Conservation (phyloP, 306 rosid species). For the Psophocarpus tetragonolobus region DNA sequence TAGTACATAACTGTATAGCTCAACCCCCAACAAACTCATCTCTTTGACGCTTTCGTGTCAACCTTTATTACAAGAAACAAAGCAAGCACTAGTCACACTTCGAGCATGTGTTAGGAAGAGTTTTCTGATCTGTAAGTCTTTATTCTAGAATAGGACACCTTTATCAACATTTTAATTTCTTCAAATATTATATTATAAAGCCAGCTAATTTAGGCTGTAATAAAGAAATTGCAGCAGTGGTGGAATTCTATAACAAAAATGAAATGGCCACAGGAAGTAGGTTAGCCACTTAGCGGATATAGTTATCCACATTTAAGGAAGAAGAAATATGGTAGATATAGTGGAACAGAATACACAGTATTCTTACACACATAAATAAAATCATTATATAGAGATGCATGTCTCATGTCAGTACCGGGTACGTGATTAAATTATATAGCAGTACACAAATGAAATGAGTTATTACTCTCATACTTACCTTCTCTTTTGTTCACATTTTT, state of each 20-base stretch:
- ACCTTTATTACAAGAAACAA: constrained; percentile 44
- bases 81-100: constrained; percentile 41
- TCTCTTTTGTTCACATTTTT: too few species aligned
- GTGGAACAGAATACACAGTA: background rate
- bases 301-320: constrained; percentile 50
- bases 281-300: constrained; percentile 43
- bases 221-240: background rate
- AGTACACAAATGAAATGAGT: background rate
- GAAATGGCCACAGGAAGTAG: constrained; percentile 37
- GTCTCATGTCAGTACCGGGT: background rate
- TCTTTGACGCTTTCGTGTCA: constrained; percentile 33
- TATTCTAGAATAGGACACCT: background rate
- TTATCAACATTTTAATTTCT: background rate
- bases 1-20: background rate
- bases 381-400: background rate
- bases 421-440: background rate
- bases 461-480: too few species aligned
- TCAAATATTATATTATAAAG: background rate
- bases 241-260: background rate
- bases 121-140: constrained; percentile 5
- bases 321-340: constrained; percentile 26
- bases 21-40: constrained; percentile 78
- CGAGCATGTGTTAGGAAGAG: constrained; percentile 38
- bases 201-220: constrained; percentile 25
- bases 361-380: background rate